Evolutionary conservation across 1,284 basidiomycete genomes (phyloP), one percentile per base, ranked within the genome.

Genomic region (Naganishia sp.): DNA sequence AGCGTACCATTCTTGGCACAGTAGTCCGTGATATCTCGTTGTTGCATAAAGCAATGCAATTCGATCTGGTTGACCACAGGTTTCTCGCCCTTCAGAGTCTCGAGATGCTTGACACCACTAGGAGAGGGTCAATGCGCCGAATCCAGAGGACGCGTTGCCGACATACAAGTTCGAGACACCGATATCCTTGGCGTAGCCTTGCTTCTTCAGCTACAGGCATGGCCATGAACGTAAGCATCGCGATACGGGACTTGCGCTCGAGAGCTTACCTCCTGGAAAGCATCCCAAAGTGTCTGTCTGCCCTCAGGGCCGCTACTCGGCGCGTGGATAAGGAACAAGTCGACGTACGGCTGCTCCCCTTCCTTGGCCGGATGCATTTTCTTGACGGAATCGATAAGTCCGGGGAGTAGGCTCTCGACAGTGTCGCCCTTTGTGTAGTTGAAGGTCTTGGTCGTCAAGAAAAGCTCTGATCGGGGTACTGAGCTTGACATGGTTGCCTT

Each of bases 31-130:
- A 94, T 90, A 10, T 86, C 84, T 50, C 82, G 81, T 69, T 92
- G 90, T 73, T 93, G 90, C 78, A 90, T 92, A 71, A 89, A 86
- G 0, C 92, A 91, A 73, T 93, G 90, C 7, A 92, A 82, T 86
- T 94, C 89, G 63, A 94, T 87, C 74, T 95, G 92, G 77, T 94
- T 92, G 53, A 94, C 86, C 1, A 87, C 81, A 1, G 92, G 92
- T 75, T 85, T 83, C 56, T 83, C 78, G 10, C 87, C 87, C 58
- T 82, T 82, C 42, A 95, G 86, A 73, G 91, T 87, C 74, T 90
- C 84, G 4, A 95, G 82, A 74, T 94, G 92, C 55, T 87, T 84
- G 52, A 91, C 79, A 11, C 85, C 85, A 72, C 89, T 91, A 66
- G 31, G 63, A 51, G 9, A 31, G 2, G 5, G 43, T 65, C 47